phyloP scores from a whole-genome alignment of 768 basidiomycete species.

The Hericium rajendrae region DNA sequence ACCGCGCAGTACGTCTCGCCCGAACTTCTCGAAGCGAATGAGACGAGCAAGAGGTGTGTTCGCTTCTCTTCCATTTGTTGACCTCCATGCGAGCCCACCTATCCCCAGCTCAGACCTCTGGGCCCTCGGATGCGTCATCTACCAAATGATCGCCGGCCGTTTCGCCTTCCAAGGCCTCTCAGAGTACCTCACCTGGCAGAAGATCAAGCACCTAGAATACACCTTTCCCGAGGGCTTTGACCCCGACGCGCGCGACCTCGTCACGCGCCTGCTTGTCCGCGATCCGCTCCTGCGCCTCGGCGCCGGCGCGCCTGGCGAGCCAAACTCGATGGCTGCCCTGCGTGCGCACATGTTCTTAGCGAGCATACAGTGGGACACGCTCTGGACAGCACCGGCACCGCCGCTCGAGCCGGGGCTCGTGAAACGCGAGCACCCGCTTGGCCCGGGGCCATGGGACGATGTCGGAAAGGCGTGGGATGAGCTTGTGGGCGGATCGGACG shows the following conservation, averaged over 20 bases:
- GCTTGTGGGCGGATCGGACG: slow-evolving; percentile 16
- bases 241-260: slow-evolving; percentile 67
- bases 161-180: slow-evolving; percentile 89
- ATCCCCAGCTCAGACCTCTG: slow-evolving; percentile 76
- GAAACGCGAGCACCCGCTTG: slow-evolving; percentile 30
- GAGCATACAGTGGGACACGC: slow-evolving; percentile 44
- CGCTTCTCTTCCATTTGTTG: background rate
- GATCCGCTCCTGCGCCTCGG: slow-evolving; percentile 56
- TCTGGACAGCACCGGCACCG: slow-evolving; percentile 61
- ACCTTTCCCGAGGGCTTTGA: slow-evolving; percentile 83
- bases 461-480: slow-evolving; percentile 47
- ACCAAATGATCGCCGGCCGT: slow-evolving; percentile 84
- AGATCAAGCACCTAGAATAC: slow-evolving; percentile 84
- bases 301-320: slow-evolving; percentile 32
- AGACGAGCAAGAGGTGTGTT: slow-evolving; percentile 66
- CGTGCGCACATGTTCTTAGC: slow-evolving; percentile 56
- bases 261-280: slow-evolving; percentile 67
- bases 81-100: background rate
- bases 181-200: slow-evolving; percentile 92
- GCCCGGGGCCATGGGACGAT: slow-evolving; percentile 36
- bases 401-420: slow-evolving; percentile 48
- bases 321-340: slow-evolving; percentile 35
- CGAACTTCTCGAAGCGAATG: slow-evolving; percentile 65
- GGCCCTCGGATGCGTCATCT: slow-evolving; percentile 92
- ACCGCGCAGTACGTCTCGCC: slow-evolving; percentile 88